Conservation (phyloP, 345 rosid genomes). For the Sisymbrium altissimum region DNA sequence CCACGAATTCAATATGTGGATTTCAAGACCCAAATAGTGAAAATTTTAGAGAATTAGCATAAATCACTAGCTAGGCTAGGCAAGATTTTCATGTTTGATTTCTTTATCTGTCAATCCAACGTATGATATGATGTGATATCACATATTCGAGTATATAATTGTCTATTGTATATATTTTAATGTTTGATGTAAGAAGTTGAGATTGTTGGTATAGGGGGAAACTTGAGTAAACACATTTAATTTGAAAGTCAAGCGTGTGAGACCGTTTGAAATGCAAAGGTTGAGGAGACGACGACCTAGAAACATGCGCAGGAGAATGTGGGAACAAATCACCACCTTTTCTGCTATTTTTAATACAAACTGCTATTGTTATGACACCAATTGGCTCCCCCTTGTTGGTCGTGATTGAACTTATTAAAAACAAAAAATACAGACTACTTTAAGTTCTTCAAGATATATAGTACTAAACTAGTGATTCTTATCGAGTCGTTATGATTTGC, state of each 20-base stretch:
- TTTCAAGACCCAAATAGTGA: too few relatives aligned
- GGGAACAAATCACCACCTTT: not conserved
- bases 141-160: too few relatives aligned
- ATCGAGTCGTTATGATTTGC: not conserved
- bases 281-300: conserved; percentile 4
- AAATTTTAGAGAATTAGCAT: too few relatives aligned
- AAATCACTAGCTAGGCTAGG: too few relatives aligned
- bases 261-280: conserved; percentile 2
- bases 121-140: too few relatives aligned
- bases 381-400: not conserved
- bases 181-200: too few relatives aligned
- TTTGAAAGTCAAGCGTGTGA: not conserved
- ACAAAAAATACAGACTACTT: not conserved
- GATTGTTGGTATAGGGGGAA: not conserved
- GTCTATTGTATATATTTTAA: too few relatives aligned
- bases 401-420: not conserved
- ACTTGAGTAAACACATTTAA: not conserved
- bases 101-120: too few relatives aligned
- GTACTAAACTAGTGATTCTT: not conserved
- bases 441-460: not conserved
- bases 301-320: conserved; percentile 28
- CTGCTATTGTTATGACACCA: not conserved
- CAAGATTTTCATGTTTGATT: too few relatives aligned
- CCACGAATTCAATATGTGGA: too few relatives aligned
- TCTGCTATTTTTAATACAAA: not conserved